A percentile compares a stretch with the other conserved stretches of the same genome.
These are phyloP conservation scores for Apium graveolens DNA, from an alignment of 129 eudicot genomes.

Conservation along the genomic window DNA sequence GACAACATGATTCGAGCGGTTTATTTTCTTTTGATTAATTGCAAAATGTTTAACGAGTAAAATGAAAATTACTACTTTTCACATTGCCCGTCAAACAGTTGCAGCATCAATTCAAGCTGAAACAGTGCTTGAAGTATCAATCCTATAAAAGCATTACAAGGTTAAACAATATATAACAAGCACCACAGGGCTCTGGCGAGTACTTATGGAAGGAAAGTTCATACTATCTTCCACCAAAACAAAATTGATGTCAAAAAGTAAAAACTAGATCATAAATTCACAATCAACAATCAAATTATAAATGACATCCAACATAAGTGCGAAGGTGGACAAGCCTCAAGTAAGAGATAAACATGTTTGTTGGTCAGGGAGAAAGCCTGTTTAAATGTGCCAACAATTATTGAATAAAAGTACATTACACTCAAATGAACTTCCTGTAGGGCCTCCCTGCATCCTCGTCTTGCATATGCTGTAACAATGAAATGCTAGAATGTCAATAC, in stretches of 20 bases:
- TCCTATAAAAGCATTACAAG: neutral
- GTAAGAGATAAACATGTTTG: neutral
- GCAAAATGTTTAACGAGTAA: neutral
- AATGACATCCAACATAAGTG: neutral
- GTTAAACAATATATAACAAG: neutral
- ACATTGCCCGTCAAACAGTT: neutral
- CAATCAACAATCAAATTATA: neutral
- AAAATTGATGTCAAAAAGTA: neutral
- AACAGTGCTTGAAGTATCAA: neutral
- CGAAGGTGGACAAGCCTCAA: neutral
- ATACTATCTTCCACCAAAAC: neutral
- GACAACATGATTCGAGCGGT: neutral
- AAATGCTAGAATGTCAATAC: neutral
- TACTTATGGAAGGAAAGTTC: neutral
- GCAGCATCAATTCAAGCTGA: neutral
- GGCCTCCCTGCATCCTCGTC: constrained; percentile 98
- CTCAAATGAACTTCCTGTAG: constrained; percentile 62
- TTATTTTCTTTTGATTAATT: neutral
- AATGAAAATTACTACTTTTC: neutral
- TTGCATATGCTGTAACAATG: constrained; percentile 85
- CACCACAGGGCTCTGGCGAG: neutral
- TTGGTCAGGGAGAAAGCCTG: constrained; percentile 17
- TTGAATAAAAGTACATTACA: constrained; percentile 15
- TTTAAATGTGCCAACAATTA: constrained; percentile 23
- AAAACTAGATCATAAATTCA: neutral